Evolutionary conservation across 2,329 filamentous ascomycete species (phyloP).

Genomic region (Zasmidium angulare): DNA sequence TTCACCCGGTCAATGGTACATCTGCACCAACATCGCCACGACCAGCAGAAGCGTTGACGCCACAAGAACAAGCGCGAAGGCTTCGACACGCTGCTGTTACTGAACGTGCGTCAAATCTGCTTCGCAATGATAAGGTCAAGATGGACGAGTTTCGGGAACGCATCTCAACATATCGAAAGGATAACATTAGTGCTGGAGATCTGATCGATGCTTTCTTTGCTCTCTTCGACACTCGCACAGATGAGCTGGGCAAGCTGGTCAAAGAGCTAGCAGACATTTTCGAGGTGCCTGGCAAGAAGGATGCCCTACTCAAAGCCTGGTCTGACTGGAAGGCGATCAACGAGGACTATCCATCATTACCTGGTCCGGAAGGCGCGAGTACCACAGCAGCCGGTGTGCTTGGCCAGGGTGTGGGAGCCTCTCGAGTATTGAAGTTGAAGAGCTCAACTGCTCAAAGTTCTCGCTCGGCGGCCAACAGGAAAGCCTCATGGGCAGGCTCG

Average conservation of each 20-base stretch:
- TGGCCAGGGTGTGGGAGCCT: slow-evolving; percentile 55
- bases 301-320: slow-evolving; percentile 78
- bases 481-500: slow-evolving; percentile 57
- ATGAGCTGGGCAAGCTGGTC: slow-evolving; percentile 81
- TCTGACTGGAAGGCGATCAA: slow-evolving; percentile 95
- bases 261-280: slow-evolving; percentile 92
- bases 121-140: slow-evolving; percentile 74
- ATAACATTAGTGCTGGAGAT: slow-evolving; percentile 67
- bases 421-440: slow-evolving; percentile 66
- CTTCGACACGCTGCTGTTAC: slow-evolving; percentile 81
- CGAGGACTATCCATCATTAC: slow-evolving; percentile 89
- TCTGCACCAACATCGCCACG: slow-evolving; percentile 34
- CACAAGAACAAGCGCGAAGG: slow-evolving; percentile 77
- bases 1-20: slow-evolving; percentile 38
- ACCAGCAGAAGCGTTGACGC: slow-evolving; percentile 51
- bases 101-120: slow-evolving; percentile 77
- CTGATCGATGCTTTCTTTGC: slow-evolving; percentile 86
- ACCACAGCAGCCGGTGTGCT: slow-evolving; percentile 47
- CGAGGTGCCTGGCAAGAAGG: slow-evolving; percentile 74
- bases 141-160: slow-evolving; percentile 73
- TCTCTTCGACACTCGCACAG: slow-evolving; percentile 76
- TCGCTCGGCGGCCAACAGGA: slow-evolving; percentile 57
- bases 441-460: slow-evolving; percentile 68
- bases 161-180: slow-evolving; percentile 75
- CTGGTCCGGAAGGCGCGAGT: slow-evolving; percentile 69